A percentile compares a stretch with the other conserved stretches of the same genome.
Evolutionary conservation across 1,284 basidiomycete species (phyloP).

Genomic region (Cerioporus squamosus): DNA sequence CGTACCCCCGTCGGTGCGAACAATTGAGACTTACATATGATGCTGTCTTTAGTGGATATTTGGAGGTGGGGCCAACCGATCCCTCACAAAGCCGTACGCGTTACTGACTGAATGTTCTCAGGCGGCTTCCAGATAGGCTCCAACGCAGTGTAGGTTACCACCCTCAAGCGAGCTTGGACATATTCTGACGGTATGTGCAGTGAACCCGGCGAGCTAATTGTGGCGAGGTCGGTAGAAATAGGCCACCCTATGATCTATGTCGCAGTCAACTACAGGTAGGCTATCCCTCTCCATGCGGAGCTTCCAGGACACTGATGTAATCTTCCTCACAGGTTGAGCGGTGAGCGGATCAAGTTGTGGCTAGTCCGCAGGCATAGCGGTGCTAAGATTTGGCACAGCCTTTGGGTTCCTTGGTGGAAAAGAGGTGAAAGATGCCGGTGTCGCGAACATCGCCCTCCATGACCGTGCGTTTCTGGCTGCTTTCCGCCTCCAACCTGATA

Average conservation of each 20-base stretch:
- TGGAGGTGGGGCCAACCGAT: not conserved
- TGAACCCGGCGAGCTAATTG: slow-evolving; percentile 24
- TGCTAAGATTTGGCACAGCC: slow-evolving; percentile 23
- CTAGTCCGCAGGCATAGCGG: not conserved
- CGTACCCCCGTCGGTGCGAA: not conserved
- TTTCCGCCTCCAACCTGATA: not conserved
- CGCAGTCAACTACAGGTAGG: slow-evolving; percentile 38
- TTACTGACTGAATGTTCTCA: no score
- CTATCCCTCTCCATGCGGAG: not conserved
- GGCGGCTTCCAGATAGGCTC: slow-evolving; percentile 6
- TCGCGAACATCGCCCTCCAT: slow-evolving; percentile 56
- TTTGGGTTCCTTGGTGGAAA: slow-evolving; percentile 54
- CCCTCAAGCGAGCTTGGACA: not conserved
- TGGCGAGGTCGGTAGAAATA: slow-evolving; percentile 38
- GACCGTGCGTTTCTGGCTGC: slow-evolving; percentile 53
- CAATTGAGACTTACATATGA: no score
- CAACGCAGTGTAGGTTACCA: not conserved
- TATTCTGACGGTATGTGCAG: not conserved
- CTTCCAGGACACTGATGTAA: no score
- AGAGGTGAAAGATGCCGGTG: slow-evolving; percentile 52
- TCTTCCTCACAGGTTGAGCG: not conserved
- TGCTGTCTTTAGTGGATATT: not conserved
- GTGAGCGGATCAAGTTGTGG: not conserved
- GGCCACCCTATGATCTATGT: slow-evolving; percentile 37
- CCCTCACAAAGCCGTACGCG: no score